Evolutionary conservation across 371 early-diverging fungal species (phyloP).

Genomic region (Zancudomyces culisetae): DNA sequence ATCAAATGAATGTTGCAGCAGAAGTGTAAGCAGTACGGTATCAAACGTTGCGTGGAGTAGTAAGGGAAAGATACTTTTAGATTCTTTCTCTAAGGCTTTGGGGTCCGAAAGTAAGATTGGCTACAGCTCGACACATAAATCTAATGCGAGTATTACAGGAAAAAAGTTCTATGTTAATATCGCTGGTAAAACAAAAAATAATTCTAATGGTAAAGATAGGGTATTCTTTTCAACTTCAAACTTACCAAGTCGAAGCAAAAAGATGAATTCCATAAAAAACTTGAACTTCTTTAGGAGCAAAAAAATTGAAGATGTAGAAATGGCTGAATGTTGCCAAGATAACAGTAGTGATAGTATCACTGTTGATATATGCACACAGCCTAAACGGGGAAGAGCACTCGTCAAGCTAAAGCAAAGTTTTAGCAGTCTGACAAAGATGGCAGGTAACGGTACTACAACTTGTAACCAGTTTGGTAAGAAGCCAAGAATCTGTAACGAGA

Average conservation of each 20-base stretch:
- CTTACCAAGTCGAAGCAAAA: background rate
- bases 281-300: background rate
- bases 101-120: background rate
- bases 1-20: slow-evolving; percentile 22
- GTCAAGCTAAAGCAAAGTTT: background rate
- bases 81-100: slow-evolving; percentile 17
- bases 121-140: background rate
- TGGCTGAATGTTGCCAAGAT: background rate
- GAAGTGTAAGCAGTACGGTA: slow-evolving; percentile 12
- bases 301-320: background rate
- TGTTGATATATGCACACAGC: background rate
- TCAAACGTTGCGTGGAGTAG: slow-evolving; percentile 23
- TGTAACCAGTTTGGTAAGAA: no score
- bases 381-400: background rate
- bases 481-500: no score
- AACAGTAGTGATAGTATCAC: background rate
- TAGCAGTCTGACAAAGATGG: background rate
- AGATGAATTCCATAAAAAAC: background rate
- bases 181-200: background rate
- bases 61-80: slow-evolving; percentile 16
- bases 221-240: background rate
- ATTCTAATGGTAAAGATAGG: background rate
- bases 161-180: background rate
- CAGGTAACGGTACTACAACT: no score
- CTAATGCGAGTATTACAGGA: background rate